These are phyloP conservation scores for Colletotrichum endophyticum DNA, from an alignment of 2,329 filamentous ascomycete species.

Conservation along the genomic window DNA sequence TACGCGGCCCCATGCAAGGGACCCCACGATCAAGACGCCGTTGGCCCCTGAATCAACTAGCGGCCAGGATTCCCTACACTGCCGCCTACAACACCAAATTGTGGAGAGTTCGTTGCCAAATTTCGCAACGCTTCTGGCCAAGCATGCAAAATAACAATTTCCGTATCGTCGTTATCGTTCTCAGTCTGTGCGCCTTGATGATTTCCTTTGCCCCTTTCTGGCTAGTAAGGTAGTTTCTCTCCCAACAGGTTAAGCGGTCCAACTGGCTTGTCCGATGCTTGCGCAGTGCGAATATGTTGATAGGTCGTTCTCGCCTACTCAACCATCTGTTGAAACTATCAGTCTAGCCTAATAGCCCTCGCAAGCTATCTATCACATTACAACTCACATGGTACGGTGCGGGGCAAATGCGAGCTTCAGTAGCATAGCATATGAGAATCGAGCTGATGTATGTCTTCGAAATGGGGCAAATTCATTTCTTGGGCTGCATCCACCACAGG, in stretches of 20 bases:
- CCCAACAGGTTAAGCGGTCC: too few relatives aligned
- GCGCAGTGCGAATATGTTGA: too few relatives aligned
- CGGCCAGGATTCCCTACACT: not conserved
- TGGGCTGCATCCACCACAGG: not conserved
- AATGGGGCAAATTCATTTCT: not conserved
- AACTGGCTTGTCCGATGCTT: too few relatives aligned
- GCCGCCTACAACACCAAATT: not conserved
- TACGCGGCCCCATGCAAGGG: not conserved
- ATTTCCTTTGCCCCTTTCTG: not conserved
- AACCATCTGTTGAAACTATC: not conserved
- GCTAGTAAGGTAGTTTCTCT: not conserved
- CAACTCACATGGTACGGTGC: not conserved
- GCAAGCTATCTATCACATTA: not conserved
- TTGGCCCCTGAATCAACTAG: not conserved
- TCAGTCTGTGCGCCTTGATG: not conserved
- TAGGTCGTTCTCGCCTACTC: too few relatives aligned
- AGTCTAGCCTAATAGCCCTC: not conserved
- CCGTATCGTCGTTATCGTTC: not conserved
- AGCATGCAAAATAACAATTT: not conserved
- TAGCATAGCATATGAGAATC: not conserved
- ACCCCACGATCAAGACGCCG: not conserved
- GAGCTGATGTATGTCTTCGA: not conserved
- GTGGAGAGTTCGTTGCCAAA: not conserved
- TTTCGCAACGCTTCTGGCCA: not conserved
- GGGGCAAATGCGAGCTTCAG: not conserved